Evolutionary conservation across 345 rosid species (phyloP).

Genomic region (Camelina sativa): DNA sequence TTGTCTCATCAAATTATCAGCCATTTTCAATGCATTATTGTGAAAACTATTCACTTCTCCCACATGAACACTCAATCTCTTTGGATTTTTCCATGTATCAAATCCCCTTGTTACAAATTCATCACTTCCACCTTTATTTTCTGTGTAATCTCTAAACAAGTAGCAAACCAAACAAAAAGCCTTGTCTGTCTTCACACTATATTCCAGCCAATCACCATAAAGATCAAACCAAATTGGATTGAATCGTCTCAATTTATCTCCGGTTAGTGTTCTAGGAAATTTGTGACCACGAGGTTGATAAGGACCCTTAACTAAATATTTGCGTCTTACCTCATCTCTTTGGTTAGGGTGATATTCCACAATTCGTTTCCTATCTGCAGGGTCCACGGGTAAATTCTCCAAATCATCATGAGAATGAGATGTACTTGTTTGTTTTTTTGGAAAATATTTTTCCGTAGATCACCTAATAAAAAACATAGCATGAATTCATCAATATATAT

Average conservation of each 20-base stretch:
- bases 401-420: too few species aligned
- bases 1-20: too few species aligned
- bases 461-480: too few species aligned
- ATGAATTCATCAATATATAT: too few species aligned
- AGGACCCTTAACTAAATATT: background rate
- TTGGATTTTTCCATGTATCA: too few species aligned
- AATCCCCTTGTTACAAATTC: too few species aligned
- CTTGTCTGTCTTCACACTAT: background rate
- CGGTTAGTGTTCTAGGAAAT: background rate
- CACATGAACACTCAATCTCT: too few species aligned
- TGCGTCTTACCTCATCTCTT: background rate
- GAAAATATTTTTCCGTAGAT: too few species aligned
- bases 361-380: background rate
- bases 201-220: background rate
- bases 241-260: background rate
- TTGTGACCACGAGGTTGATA: background rate
- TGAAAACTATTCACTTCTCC: too few species aligned
- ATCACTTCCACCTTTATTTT: too few species aligned
- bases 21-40: too few species aligned
- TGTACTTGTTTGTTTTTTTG: too few species aligned
- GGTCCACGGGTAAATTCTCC: background rate
- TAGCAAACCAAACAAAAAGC: background rate
- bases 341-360: background rate
- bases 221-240: background rate
- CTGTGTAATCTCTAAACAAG: background rate